Base-by-base conservation (phyloP, 2,329 filamentous ascomycete species). In the Pestalotiopsis sp. region DNA sequence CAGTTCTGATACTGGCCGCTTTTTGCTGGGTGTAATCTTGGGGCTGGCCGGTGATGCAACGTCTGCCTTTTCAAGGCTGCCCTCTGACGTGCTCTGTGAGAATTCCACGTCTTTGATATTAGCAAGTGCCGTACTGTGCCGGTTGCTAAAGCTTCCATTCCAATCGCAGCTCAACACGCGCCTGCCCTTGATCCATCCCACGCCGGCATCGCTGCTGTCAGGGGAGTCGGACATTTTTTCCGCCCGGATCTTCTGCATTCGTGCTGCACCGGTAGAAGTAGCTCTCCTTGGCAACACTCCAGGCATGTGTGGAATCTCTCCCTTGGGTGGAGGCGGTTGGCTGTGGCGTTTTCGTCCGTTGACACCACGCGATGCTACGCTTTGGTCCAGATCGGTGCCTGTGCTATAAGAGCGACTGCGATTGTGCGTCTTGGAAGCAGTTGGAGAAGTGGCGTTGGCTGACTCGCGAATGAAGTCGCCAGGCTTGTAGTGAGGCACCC, bases 251-350 rank as follows among this genome's bases (percentile, higher is more conserved):
- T 78, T 78, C 67, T 84, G 81, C 76, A 86, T 81, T 65, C 83
- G 86, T 4, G 83, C 82, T 1, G 82, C 81, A 0, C 85, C 85
- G 0, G 82, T 82, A 57, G 84, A 86, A 3, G 82, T 81, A 2
- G 83, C 79, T 27, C 84, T 79, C 39, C 79, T 80, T 27, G 83
- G 82, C 11, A 78, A 20, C 0, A 70, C 58, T 41, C 27, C 72
- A 52, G 64, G 64, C 17, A 20, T 52, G 14, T 23, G 14, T 49
- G 58, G 25, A n/a, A 36, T 52, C 14, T 45, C 65, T 20, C 61
- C 65, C 20, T 58, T 36, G 2, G 61, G 31, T 31, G 58, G 25
- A 12, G 65, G 71, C 65, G 36, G 70, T 67, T n/a, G 73, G 69
- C 25, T 67, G 31, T 61, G 25, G 65, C 27, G 69, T 65, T 13